Percentiles rank a stretch among this genome's conserved stretches.
phyloP scores from a whole-genome alignment of 768 basidiomycete genomes.

The Filobasidium floriforme region DNA sequence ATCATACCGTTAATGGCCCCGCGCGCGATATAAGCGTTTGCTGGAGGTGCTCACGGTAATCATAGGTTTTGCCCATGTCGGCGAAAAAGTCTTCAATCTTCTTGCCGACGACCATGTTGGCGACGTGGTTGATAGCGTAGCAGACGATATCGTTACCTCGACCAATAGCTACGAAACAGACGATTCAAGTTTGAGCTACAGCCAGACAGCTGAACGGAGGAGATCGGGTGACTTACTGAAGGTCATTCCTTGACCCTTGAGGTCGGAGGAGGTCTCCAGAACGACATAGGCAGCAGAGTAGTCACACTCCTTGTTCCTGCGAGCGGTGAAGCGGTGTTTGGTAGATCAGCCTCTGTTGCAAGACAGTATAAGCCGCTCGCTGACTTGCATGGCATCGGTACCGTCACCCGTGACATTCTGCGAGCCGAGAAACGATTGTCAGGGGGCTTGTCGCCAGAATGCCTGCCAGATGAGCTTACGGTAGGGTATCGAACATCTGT shows the following conservation, averaged over 20 bases:
- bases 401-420: slow-evolving; percentile 77
- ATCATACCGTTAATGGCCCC: not conserved
- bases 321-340: not conserved
- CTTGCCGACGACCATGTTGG: slow-evolving; percentile 72
- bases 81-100: slow-evolving; percentile 72
- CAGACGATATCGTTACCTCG: slow-evolving; percentile 95
- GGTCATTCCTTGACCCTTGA: slow-evolving; percentile 60
- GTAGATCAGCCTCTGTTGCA: not conserved
- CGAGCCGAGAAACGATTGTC: not conserved
- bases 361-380: not conserved
- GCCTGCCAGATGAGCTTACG: slow-evolving; percentile 16
- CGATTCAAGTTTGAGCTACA: slow-evolving; percentile 10
- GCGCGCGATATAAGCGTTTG: no score
- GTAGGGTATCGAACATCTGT: slow-evolving; percentile 88
- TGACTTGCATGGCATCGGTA: slow-evolving; percentile 74
- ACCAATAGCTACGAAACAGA: slow-evolving; percentile 33
- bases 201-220: not conserved
- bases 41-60: slow-evolving; percentile 49
- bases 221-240: slow-evolving; percentile 31
- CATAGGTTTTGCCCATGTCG: slow-evolving; percentile 88
- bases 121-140: slow-evolving; percentile 68
- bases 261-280: slow-evolving; percentile 60
- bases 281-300: slow-evolving; percentile 89
- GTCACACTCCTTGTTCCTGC: slow-evolving; percentile 88
- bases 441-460: slow-evolving; percentile 4